Evolutionary conservation across 306 rosid genomes (phyloP), one percentile per base, ranked within the genome.

Genomic region (Citrullus amarus): DNA sequence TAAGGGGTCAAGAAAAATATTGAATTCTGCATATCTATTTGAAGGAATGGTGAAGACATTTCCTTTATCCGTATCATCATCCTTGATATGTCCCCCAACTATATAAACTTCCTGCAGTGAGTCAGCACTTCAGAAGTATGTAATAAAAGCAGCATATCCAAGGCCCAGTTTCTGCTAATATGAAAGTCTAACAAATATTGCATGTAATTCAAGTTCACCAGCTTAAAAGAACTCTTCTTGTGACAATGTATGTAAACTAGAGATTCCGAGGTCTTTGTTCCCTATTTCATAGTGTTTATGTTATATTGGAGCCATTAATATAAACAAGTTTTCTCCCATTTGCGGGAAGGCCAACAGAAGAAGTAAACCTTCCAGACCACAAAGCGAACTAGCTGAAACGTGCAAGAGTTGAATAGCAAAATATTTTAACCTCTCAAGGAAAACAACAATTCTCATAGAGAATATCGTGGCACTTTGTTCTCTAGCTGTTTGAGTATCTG

Each of bases 1-100:
- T 38, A 88, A 58, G 38, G 99, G 99, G 69, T 95, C 97, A 53
- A 95, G 85, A 67, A 89, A 92, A 92, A 95, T 89, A 41, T 92
- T 92, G 89, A 92, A 88, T 81, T 95, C 99, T 73, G 96, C 97
- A 84, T 89, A 88, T 75, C 77, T 17, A 66, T 90, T 91, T 20
- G 96, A 91, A 55, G 97, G 90, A 80, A 88, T 78, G 8, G 97
- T 78, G 77, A 92, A 95, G 39, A 92, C 67, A 77, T 95, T 91
- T 61, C 96, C 99, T 84, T 83, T 86, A 83, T 95, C 97, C 59
- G 9, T 28, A 0, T 16, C 66, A 63, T 62, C 81, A 36, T 10
- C 41, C 75, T 86, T 88, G 39, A 91, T 80, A 72, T 91, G 99
- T 44, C 99, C 99, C 67, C 99, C 99, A 55, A 89, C 86, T 34